A percentile compares a stretch with the other conserved stretches of the same genome.
Conservation (phyloP, 129 eudicot genomes). For the Tagetes erecta region DNA sequence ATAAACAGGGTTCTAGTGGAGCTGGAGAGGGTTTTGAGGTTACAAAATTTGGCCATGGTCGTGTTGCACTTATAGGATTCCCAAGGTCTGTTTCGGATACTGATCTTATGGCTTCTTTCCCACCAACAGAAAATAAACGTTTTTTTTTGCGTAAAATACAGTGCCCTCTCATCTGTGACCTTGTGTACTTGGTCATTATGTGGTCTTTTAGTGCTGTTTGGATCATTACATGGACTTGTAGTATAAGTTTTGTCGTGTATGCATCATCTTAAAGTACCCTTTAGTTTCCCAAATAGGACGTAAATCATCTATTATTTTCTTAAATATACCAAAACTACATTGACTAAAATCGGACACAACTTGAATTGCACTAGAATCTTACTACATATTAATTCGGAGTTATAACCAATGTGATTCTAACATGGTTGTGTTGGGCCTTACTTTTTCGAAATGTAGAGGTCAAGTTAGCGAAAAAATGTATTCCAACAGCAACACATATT, state of each 20-base stretch:
- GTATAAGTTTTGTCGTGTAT: not conserved
- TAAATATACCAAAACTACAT: not conserved
- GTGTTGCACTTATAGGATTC: constrained; percentile 94
- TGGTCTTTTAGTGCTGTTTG: not conserved
- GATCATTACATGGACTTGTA: not conserved
- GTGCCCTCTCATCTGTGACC: not conserved
- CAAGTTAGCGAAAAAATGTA: constrained; percentile 3
- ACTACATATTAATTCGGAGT: not conserved
- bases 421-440: constrained; percentile 3
- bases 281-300: not conserved
- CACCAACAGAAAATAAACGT: not conserved
- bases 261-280: not conserved
- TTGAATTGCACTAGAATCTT: not conserved
- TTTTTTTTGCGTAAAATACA: not conserved
- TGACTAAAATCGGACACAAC: not conserved
- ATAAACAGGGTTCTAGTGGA: constrained; percentile 80
- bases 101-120: constrained; percentile 5
- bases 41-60: constrained; percentile 96
- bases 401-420: constrained; percentile 12
- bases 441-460: not conserved
- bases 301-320: not conserved
- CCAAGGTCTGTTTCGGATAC: constrained; percentile 65
- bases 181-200: not conserved
- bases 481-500: not conserved
- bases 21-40: constrained; percentile 98